A percentile compares a stretch with the other conserved stretches of the same genome.
These are phyloP conservation scores for Corymbia citriodora DNA, from an alignment of 441 rosid genomes.

Conservation along the genomic window DNA sequence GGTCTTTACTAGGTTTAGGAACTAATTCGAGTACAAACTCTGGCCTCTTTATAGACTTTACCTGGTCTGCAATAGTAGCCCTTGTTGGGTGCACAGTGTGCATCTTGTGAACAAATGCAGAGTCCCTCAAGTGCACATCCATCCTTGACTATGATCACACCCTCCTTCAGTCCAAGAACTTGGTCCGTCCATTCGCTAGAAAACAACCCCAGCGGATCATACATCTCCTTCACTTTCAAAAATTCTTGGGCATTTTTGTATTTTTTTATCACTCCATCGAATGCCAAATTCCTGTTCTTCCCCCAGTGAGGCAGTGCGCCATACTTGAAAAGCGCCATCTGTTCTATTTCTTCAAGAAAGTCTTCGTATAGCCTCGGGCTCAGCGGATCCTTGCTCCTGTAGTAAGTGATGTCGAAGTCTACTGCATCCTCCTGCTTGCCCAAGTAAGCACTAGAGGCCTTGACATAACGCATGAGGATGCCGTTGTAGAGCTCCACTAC, in stretches of 20 bases:
- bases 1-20: background rate
- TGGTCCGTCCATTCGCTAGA: constrained; percentile 67
- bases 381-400: constrained; percentile 44
- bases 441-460: constrained; percentile 50
- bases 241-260: constrained; percentile 36
- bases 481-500: constrained; percentile 55
- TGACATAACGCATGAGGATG: constrained; percentile 66
- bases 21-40: constrained; percentile 31
- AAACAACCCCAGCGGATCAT: constrained; percentile 54
- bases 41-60: constrained; percentile 47
- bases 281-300: constrained; percentile 62
- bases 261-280: constrained; percentile 38
- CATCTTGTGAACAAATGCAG: constrained; percentile 56
- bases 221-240: constrained; percentile 34
- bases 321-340: constrained; percentile 61
- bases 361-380: constrained; percentile 46
- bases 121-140: constrained; percentile 70
- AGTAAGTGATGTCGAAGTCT: constrained; percentile 54
- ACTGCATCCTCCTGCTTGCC: constrained; percentile 59
- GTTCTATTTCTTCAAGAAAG: constrained; percentile 68
- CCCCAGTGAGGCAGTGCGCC: constrained; percentile 78
- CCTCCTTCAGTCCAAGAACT: constrained; percentile 39
- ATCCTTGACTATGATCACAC: constrained; percentile 18
- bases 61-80: constrained; percentile 56
- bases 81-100: constrained; percentile 55